Evolutionary conservation across 2,329 filamentous ascomycete species (phyloP), one percentile per base, ranked within the genome.

Genomic region (Colletotrichum eremochloae): DNA sequence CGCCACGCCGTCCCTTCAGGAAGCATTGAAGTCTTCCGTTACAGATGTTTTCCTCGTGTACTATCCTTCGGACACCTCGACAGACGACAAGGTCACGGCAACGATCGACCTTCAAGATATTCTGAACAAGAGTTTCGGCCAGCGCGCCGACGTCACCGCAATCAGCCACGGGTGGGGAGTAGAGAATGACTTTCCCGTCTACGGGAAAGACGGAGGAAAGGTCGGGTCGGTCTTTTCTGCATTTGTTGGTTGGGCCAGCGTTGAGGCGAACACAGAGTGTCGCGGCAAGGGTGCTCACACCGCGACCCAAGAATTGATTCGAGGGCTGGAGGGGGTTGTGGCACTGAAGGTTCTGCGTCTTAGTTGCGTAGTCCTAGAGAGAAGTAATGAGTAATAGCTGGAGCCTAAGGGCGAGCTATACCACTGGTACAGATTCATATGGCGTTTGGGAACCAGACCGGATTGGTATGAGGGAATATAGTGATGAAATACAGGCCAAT

Each of bases 11-110:
- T 74, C 71, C 11, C 60, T 75, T 2, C n/a, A 29, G n/a, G 56
- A 62, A 3, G 73, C 67, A n/a, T 46, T 78, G 15, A 69, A 50
- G 60, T 72, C 76, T 14, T 68, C 75, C 6, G 62, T 75, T 20
- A 74, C 69, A 0, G 75, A 76, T 40, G 31, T 75, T 15, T 56
- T 75, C 18, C n/a, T 75, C 14, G 56, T 65, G 18, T 74, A 73
- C 63, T 76, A 73, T 29, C 62, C 75, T 2, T 29, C 67, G 0
- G 68, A 72, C n/a, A 56, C 68, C 2, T 52, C 72, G 1, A 8
- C n/a, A 2, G 67, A 40, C 4, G 56, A 36, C 1, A 75, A 68
- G 40, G 63, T 55, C 8, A 12, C 40, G 11, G 68, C 61, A 5
- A 48, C 62, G 4, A 42, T 58, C 1, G 56, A 20, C 6, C 5